Percentiles rank a stretch among this genome's conserved stretches.
These are phyloP conservation scores for Ulmus americana DNA, from an alignment of 331 rosid genomes.

Conservation along the genomic window DNA sequence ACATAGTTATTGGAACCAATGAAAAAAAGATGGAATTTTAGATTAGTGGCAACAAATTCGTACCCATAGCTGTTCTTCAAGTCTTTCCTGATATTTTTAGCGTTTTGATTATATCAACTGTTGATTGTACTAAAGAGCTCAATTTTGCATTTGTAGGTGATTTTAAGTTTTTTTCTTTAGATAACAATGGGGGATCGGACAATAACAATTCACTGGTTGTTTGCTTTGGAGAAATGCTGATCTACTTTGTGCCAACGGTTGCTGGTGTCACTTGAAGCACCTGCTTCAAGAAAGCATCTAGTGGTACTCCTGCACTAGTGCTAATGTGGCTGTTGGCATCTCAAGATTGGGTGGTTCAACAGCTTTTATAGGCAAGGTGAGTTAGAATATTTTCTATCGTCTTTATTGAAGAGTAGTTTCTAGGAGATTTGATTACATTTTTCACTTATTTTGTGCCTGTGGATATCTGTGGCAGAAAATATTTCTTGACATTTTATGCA, in stretches of 20 bases:
- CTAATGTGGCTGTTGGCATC: slow-evolving; percentile 86
- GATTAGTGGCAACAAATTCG: slow-evolving; percentile 2
- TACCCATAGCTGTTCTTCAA: too few relatives aligned
- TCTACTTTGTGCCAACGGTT: slow-evolving; percentile 86
- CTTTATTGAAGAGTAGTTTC: background rate
- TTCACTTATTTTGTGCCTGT: background rate
- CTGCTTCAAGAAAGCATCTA: slow-evolving; percentile 86
- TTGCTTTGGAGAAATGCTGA: slow-evolving; percentile 81
- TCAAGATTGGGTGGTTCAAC: slow-evolving; percentile 75
- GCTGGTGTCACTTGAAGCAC: slow-evolving; percentile 84
- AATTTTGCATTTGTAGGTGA: slow-evolving; percentile 27
- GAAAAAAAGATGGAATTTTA: background rate
- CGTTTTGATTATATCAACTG: background rate
- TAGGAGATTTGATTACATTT: background rate
- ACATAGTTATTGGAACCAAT: background rate
- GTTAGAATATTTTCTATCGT: slow-evolving; percentile 6
- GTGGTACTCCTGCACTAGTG: slow-evolving; percentile 67
- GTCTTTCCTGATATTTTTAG: background rate
- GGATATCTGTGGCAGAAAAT: background rate
- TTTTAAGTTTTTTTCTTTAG: slow-evolving; percentile 16
- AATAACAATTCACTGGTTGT: slow-evolving; percentile 56
- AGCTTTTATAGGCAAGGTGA: slow-evolving; percentile 83
- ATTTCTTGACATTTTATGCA: background rate
- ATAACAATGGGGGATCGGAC: slow-evolving; percentile 21
- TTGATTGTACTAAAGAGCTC: background rate